Conservation (phyloP, 345 rosid species). For the Hibiscus trionum region DNA sequence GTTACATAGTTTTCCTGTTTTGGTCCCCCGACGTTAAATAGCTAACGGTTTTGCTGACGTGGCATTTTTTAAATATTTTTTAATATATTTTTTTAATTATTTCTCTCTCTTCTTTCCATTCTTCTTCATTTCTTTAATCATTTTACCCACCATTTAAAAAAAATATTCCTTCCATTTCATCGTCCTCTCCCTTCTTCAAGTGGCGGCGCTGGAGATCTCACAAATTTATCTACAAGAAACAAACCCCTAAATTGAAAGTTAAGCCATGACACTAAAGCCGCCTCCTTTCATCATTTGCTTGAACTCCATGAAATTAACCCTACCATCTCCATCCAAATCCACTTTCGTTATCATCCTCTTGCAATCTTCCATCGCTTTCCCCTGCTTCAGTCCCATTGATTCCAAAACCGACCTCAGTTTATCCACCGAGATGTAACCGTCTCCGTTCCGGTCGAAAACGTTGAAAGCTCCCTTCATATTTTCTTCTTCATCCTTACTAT, state of each 20-base stretch:
- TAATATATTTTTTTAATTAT: no score
- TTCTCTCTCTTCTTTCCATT: no score
- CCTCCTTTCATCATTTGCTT: slow-evolving; percentile 55
- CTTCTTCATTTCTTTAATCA: no score
- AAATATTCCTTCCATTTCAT: slow-evolving; percentile 10
- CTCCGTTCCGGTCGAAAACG: slow-evolving; percentile 51
- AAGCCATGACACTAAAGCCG: slow-evolving; percentile 27
- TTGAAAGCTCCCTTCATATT: no score
- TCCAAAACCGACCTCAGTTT: slow-evolving; percentile 63
- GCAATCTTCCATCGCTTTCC: slow-evolving; percentile 64
- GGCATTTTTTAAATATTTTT: no score
- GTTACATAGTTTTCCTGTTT: no score
- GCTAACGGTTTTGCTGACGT: no score
- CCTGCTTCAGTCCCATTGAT: slow-evolving; percentile 70
- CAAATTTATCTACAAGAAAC: neutral
- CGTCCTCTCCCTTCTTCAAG: neutral
- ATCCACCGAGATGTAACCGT: slow-evolving; percentile 75
- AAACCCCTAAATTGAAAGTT: neutral
- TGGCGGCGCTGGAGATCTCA: neutral
- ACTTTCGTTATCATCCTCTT: slow-evolving; percentile 69
- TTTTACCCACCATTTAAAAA: no score
- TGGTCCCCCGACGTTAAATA: no score
- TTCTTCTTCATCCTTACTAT: no score
- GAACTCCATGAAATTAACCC: slow-evolving; percentile 48
- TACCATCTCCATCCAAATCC: slow-evolving; percentile 89